These are phyloP conservation scores for Clitopilus passeckerianus DNA, from an alignment of 768 basidiomycete species.

Conservation along the genomic window DNA sequence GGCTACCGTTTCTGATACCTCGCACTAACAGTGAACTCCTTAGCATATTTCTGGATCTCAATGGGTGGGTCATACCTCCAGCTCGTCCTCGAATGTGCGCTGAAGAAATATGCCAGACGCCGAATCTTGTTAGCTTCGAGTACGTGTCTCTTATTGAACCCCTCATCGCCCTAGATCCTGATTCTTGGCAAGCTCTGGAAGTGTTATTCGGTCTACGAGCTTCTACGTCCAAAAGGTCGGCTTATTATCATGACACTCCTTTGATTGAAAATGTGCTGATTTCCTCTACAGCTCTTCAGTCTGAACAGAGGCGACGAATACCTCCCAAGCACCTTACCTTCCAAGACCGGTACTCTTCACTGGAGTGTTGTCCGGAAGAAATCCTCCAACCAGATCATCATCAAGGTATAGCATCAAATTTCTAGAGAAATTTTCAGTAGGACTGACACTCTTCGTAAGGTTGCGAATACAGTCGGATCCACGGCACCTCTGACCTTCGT, in stretches of 20 bases:
- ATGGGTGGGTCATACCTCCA: conserved; percentile 33
- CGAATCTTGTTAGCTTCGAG: conserved; percentile 56
- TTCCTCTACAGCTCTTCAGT: conserved; percentile 55
- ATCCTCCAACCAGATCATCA: conserved; percentile 37
- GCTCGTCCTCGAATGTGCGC: not conserved
- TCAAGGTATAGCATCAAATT: conserved; percentile 41
- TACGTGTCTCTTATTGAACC: conserved; percentile 20
- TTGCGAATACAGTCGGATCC: conserved; percentile 44
- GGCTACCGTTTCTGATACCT: not conserved
- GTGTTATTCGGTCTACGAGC: conserved; percentile 48
- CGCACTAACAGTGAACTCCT: conserved; percentile 2
- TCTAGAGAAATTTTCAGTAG: not conserved
- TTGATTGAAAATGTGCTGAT: not conserved
- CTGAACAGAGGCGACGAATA: conserved; percentile 58
- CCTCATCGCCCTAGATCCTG: not conserved
- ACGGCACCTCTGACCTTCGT: conserved; percentile 42
- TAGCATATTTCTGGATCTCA: conserved; percentile 44
- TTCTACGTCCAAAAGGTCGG: conserved; percentile 55
- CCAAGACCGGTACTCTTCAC: conserved; percentile 39
- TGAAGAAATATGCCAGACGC: conserved; percentile 26
- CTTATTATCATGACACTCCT: conserved; percentile 9
- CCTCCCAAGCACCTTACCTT: conserved; percentile 57
- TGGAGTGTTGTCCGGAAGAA: conserved; percentile 55
- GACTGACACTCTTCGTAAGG: conserved; percentile 22
- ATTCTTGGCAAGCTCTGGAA: conserved; percentile 32